Evolutionary conservation across 306 rosid genomes (phyloP).

Genomic region (Amphicarpaea edgeworthii): DNA sequence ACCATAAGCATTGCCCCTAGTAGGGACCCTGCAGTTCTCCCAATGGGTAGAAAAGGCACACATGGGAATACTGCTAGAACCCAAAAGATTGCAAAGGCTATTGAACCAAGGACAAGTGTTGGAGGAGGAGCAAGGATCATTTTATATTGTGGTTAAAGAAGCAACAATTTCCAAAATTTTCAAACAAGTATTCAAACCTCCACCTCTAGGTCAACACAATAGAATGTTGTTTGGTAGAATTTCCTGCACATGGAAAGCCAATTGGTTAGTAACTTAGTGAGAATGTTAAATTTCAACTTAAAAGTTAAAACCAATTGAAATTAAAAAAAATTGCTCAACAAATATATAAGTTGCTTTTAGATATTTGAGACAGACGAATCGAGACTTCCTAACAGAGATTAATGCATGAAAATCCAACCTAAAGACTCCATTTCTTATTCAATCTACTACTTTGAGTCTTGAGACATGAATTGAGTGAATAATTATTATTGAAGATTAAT

Average conservation of each 20-base stretch:
- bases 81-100: constrained; percentile 83
- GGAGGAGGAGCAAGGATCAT: constrained; percentile 74
- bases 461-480: background rate
- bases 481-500: background rate
- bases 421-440: background rate
- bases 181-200: background rate
- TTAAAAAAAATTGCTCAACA: too few relatives aligned
- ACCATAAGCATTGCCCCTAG: constrained; percentile 95
- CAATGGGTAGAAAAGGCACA: constrained; percentile 84
- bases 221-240: background rate
- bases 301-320: too few relatives aligned
- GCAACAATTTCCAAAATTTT: constrained; percentile 23
- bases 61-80: constrained; percentile 88
- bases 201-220: background rate
- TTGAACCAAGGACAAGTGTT: constrained; percentile 76
- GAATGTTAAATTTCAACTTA: too few relatives aligned
- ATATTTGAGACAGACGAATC: too few relatives aligned
- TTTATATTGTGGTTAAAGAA: constrained; percentile 27
- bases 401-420: background rate
- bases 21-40: constrained; percentile 92
- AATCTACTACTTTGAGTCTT: background rate
- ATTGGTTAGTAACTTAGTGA: background rate
- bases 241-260: constrained; percentile 14
- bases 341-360: too few relatives aligned
- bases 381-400: too few relatives aligned